Evolutionary conservation across 1,284 basidiomycete species (phyloP).

Genomic region (Lentinula novae-zelandiae): DNA sequence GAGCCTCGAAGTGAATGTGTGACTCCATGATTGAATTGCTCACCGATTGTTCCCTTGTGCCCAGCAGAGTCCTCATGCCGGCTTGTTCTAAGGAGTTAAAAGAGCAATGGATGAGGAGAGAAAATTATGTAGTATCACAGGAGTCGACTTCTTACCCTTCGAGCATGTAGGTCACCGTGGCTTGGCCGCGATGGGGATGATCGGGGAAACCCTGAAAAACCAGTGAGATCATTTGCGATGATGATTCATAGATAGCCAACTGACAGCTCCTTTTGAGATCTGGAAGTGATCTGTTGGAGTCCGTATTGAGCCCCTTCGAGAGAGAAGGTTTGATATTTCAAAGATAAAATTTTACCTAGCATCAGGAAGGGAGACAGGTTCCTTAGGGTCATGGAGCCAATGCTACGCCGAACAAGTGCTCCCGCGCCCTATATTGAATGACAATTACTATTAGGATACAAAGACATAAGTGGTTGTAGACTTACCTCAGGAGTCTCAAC

Average conservation of each 20-base stretch:
- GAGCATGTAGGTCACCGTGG: slow-evolving; percentile 87
- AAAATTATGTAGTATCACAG: not conserved
- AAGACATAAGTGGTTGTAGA: not conserved
- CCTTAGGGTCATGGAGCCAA: slow-evolving; percentile 71
- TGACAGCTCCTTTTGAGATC: slow-evolving; percentile 56
- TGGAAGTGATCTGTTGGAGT: slow-evolving; percentile 63
- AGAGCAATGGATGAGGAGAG: too few species aligned
- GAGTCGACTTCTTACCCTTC: slow-evolving; percentile 53
- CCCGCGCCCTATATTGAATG: slow-evolving; percentile 65
- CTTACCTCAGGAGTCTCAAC: slow-evolving; percentile 77
- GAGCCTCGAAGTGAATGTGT: not conserved
- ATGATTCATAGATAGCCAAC: not conserved
- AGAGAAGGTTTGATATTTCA: not conserved
- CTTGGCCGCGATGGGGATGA: slow-evolving; percentile 89
- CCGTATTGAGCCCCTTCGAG: not conserved
- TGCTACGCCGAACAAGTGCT: slow-evolving; percentile 85
- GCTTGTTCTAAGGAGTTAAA: slow-evolving; percentile 39
- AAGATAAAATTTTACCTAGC: slow-evolving; percentile 33
- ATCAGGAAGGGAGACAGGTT: slow-evolving; percentile 92
- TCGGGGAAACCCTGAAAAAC: slow-evolving; percentile 64
- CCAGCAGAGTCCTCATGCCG: slow-evolving; percentile 93
- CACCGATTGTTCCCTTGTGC: slow-evolving; percentile 72
- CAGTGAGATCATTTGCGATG: slow-evolving; percentile 4
- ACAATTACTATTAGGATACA: not conserved
- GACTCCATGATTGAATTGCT: not conserved